Conservation (phyloP, 257 asterid species). For the Nicotiana obtusifolia region DNA sequence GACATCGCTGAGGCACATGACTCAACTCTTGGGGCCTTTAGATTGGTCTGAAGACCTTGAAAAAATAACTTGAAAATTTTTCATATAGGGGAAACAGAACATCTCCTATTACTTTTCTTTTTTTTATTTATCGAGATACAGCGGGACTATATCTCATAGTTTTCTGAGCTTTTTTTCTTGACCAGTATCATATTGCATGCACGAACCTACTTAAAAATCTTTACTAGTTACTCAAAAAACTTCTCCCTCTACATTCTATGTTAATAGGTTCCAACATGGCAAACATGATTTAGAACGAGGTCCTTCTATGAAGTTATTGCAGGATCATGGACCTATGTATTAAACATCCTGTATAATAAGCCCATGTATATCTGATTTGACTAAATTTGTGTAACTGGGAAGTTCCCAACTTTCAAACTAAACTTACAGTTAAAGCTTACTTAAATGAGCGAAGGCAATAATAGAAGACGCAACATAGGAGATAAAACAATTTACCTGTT, state of each 20-base stretch:
- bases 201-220: not conserved
- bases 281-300: not conserved
- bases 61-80: too few relatives aligned
- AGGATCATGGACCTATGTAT: constrained; percentile 5
- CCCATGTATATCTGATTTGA: not conserved
- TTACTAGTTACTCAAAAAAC: not conserved
- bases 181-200: not conserved
- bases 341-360: not conserved
- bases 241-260: not conserved
- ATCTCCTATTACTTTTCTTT: not conserved
- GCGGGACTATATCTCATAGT: not conserved
- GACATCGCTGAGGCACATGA: not conserved
- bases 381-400: not conserved
- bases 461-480: not conserved
- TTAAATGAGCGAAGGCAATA: not conserved
- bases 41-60: not conserved
- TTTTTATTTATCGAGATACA: not conserved
- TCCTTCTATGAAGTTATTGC: not conserved
- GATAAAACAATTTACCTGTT: constrained; percentile 63
- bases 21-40: not conserved
- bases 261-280: not conserved
- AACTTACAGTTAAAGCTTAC: not conserved
- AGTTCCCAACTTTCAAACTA: not conserved
- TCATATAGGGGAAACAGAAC: not conserved
- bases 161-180: not conserved